Conservation (phyloP, 2,329 filamentous ascomycete genomes). For the Pestalotiopsis fici region DNA sequence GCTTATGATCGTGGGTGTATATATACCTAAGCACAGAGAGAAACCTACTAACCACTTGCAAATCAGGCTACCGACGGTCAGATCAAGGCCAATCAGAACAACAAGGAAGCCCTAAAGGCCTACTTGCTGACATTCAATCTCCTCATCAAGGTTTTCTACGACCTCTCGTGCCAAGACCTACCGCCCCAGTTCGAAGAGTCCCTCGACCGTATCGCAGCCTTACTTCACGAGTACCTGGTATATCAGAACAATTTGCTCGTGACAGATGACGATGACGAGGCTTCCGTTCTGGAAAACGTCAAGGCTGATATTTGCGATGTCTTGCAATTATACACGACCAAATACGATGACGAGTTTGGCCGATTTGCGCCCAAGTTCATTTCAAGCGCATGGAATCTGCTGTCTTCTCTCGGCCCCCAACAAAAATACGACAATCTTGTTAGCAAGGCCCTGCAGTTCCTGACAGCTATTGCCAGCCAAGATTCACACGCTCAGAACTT, state of each 20-base stretch:
- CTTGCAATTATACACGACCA: constrained; percentile 86
- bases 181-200: constrained; percentile 94
- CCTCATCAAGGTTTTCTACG: constrained; percentile 89
- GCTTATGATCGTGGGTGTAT: constrained; percentile 66
- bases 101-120: constrained; percentile 72
- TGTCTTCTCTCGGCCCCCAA: constrained; percentile 83
- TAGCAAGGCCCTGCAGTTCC: constrained; percentile 90
- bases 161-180: constrained; percentile 96
- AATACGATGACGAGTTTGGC: constrained; percentile 94
- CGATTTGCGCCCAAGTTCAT: constrained; percentile 81
- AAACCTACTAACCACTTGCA: not conserved
- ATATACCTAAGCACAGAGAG: not conserved
- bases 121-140: constrained; percentile 87
- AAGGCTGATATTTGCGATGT: constrained; percentile 94
- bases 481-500: constrained; percentile 80
- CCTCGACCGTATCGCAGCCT: constrained; percentile 70
- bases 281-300: constrained; percentile 80
- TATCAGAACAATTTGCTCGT: constrained; percentile 84
- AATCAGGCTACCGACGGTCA: constrained; percentile 65
- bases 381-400: constrained; percentile 84
- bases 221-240: constrained; percentile 90
- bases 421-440: constrained; percentile 94
- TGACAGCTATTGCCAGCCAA: constrained; percentile 84
- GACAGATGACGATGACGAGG: constrained; percentile 87
- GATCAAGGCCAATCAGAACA: constrained; percentile 73